Evolutionary conservation across 1,284 basidiomycete species (phyloP), one percentile per base, ranked within the genome.

Genomic region (Fomes fomentarius): DNA sequence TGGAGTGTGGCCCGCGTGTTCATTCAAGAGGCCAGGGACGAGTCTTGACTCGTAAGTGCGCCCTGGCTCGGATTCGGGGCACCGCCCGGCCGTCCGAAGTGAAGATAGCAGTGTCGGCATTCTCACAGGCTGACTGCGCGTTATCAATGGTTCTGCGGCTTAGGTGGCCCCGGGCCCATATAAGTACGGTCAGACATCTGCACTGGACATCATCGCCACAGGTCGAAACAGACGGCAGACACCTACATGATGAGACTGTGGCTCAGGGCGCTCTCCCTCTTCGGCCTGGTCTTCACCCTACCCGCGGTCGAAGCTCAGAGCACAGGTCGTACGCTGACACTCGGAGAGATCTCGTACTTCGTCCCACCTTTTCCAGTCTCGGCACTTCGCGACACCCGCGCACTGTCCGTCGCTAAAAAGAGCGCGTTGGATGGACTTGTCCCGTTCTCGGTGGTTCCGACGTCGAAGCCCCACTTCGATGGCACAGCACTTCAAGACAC

Each of bases 391-490:
- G 52, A 67, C 33, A 46, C 50, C 3, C n/a, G 38, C 11, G 52
- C 50, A 30, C 28, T 40, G 15, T 51, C 52, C 12, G 15, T 48
- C 2, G 17, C 26, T 2, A 43, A 38, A 6, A 56, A 51, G 24
- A 45, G 48, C 10, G 33, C 50, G 19, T 48, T 46, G 15, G 44
- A 48, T 4, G 52, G 54, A 3, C 51, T 69, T 11, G 49, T 68
- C 4, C 66, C 69, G 9, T 64, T 70, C 57, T 67, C 69, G 8
- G 67, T 69, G 33, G 56, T 70, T 22, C 52, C 61, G 2, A 60
- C 64, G 1, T 49, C 61, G 8, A 41, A 52, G n/a, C 11, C 21
- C 12, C 44, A 40, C 10, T 68, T 69, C 57, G 53, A 51, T 17
- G 31, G 63, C 12, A 42, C 43, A 14, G 60, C 62, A 3, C 50